Base-by-base conservation (phyloP, 768 basidiomycete species). In the Cystoderma amianthinum region DNA sequence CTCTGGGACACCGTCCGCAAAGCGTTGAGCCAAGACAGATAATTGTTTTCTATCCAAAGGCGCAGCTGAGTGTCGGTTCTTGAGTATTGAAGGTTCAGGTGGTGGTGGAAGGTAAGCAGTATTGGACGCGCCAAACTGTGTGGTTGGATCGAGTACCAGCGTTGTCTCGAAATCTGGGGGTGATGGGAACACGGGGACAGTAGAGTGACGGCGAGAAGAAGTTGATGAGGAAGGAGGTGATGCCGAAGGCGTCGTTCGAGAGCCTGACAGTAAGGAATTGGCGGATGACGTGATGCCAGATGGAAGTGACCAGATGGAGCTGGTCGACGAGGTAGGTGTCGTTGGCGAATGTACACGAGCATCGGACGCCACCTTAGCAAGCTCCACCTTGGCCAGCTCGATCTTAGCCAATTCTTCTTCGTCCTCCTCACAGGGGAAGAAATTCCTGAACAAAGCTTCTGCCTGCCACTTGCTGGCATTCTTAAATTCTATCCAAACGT, bases 1-100 rank as follows among this genome's bases (percentile, higher is more conserved):
- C 25, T 90, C 85, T 0, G 92, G 89, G 16, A 94, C 79, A 17
- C 77, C 67, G 47, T 87, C 85, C 3, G 88, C 86, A 53, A 94
- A 94, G 44, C 68, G 54, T 65, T 84, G 79, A 7, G 88, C 89
- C 12, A 93, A 68, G n/a, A 61, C 51, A 19, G 75, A 78, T 18
- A 91, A 68, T 44, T 75, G 80, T 50, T 64, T 65, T 41, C 71
- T 75, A 53, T 81, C 79, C 45, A 90, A 67, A 7, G 85, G 80
- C 46, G 76, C 74, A 32, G 79, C 77, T 9, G 74, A 73, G 51
- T 82, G 80, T 47, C 80, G 75, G 48, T 67, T 74, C 22, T 72
- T 69, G 30, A 65, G 55, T 25, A 82, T 73, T 46, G 77, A 71
- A 28, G 78, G 77, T 47, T 78, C 78, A 2, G 78, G 63, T 0